Conservation (phyloP, 768 basidiomycete species). For the Amanita polypyramis region DNA sequence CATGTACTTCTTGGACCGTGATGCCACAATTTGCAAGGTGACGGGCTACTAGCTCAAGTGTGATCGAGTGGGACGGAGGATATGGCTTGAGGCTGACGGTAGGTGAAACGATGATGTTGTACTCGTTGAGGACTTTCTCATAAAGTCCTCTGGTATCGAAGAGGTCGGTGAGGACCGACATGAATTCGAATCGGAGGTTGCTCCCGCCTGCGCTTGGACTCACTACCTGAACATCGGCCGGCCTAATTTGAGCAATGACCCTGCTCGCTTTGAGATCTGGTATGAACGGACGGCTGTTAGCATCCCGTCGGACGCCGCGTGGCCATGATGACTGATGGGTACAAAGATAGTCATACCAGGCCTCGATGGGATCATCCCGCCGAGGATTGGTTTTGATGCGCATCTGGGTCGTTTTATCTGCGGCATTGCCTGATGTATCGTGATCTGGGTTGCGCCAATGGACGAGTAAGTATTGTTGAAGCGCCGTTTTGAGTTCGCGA, state of each 20-base stretch:
- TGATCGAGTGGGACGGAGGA: conserved; percentile 19
- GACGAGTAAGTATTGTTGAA: conserved; percentile 29
- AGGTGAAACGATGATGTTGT: conserved; percentile 23
- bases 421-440: not conserved
- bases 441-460: conserved; percentile 33
- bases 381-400: conserved; percentile 30
- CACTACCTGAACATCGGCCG: conserved; percentile 21
- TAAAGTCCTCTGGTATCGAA: conserved; percentile 32
- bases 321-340: conserved; percentile 36
- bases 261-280: conserved; percentile 36
- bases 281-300: conserved; percentile 24
- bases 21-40: conserved; percentile 34
- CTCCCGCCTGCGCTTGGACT: conserved; percentile 10
- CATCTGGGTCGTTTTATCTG: not conserved
- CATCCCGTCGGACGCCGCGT: conserved; percentile 33
- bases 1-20: conserved; percentile 17
- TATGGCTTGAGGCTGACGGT: conserved; percentile 21
- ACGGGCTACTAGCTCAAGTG: conserved; percentile 23
- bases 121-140: conserved; percentile 24
- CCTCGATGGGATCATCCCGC: conserved; percentile 33
- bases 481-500: conserved; percentile 31
- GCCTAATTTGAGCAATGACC: conserved; percentile 37
- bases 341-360: conserved; percentile 35
- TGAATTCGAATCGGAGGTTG: conserved; percentile 24
- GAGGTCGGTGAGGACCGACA: conserved; percentile 26